Evolutionary conservation across 768 basidiomycete species (phyloP).

Genomic region (Sporobolomyces pararoseus): DNA sequence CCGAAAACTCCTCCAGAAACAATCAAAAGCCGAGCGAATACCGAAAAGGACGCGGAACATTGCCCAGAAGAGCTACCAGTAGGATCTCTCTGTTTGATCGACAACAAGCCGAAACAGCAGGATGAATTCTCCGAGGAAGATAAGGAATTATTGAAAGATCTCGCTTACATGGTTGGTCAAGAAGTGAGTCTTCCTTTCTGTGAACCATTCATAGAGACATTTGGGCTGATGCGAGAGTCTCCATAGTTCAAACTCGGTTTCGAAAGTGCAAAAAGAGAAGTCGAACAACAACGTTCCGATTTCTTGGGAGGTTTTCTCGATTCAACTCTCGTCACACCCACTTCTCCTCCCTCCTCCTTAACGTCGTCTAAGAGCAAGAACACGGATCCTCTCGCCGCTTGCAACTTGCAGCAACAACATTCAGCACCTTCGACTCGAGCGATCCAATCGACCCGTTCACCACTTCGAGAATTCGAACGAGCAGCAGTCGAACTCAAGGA

Average conservation of each 20-base stretch:
- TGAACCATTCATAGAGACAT: background rate
- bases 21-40: background rate
- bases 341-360: background rate
- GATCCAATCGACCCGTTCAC: background rate
- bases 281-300: constrained; percentile 14
- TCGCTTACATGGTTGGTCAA: constrained; percentile 33
- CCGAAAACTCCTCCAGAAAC: background rate
- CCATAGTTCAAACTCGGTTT: constrained; percentile 27
- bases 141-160: constrained; percentile 5
- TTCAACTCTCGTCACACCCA: constrained; percentile 29
- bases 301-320: constrained; percentile 30
- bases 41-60: background rate
- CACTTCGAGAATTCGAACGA: background rate
- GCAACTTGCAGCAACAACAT: constrained; percentile 5
- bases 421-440: constrained; percentile 13
- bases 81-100: constrained; percentile 32
- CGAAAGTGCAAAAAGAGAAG: constrained; percentile 20
- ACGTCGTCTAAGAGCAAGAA: background rate
- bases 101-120: constrained; percentile 6
- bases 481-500: background rate
- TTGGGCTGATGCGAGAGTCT: background rate
- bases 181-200: constrained; percentile 14
- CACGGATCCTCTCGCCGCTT: constrained; percentile 2
- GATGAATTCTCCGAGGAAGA: constrained; percentile 18
- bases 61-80: constrained; percentile 16